phyloP scores from a whole-genome alignment of 2,329 filamentous ascomycete species.

The Venturia nashicola region DNA sequence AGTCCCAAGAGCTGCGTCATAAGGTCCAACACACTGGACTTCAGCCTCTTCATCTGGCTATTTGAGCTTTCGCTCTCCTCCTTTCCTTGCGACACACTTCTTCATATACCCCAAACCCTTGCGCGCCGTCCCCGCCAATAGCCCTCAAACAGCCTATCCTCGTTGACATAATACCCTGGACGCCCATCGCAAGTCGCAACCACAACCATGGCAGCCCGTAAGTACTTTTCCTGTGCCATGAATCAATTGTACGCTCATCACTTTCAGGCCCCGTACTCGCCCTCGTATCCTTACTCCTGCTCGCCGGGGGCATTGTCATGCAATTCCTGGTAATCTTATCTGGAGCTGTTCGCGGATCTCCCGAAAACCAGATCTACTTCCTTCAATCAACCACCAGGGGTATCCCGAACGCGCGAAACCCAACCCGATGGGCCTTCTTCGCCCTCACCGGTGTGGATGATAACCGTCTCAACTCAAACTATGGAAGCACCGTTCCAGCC shows the following conservation, averaged over 20 bases:
- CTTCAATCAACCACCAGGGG: constrained; percentile 63
- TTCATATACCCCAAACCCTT: not conserved
- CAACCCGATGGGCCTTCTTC: constrained; percentile 85
- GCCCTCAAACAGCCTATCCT: not conserved
- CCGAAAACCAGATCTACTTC: constrained; percentile 72
- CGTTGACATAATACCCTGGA: not conserved
- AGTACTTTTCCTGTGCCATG: not conserved
- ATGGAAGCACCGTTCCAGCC: constrained; percentile 47
- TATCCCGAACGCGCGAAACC: constrained; percentile 51
- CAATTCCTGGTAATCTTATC: constrained; percentile 55
- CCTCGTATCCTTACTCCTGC: constrained; percentile 46
- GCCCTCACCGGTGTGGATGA: constrained; percentile 57
- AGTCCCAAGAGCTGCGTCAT: not conserved
- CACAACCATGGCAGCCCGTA: constrained; percentile 1
- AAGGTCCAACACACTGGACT: not conserved
- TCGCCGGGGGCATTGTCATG: constrained; percentile 49
- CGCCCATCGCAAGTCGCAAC: not conserved
- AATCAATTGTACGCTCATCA: not conserved
- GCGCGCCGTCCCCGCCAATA: no score
- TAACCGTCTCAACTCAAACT: constrained; percentile 45
- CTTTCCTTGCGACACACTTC: not conserved
- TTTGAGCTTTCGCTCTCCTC: not conserved
- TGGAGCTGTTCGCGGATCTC: constrained; percentile 40
- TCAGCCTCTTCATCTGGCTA: not conserved
- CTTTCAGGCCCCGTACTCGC: constrained; percentile 42